Evolutionary conservation across 768 basidiomycete genomes (phyloP).

Genomic region (Cystofilobasidium bisporidii): DNA sequence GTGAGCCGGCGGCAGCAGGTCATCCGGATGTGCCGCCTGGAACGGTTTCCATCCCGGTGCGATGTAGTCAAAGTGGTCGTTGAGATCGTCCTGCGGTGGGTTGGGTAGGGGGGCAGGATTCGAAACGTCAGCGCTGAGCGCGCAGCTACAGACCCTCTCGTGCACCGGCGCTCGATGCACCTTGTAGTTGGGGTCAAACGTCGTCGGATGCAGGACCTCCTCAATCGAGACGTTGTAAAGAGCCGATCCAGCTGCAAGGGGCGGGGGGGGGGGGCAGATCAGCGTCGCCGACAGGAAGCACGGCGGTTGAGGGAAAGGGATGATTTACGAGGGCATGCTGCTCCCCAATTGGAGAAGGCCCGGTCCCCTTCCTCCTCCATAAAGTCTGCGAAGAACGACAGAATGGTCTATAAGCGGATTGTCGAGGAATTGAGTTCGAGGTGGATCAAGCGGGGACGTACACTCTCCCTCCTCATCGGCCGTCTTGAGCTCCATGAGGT

Average conservation of each 20-base stretch:
- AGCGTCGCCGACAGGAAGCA: background rate
- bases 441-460: conserved; percentile 30
- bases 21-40: background rate
- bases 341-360: conserved; percentile 26
- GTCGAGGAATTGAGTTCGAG: too few species aligned
- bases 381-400: background rate
- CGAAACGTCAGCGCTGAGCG: too few species aligned
- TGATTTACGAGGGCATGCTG: conserved; percentile 19
- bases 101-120: too few species aligned
- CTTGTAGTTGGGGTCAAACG: background rate
- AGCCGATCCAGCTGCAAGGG: background rate
- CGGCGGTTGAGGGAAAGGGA: background rate
- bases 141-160: too few species aligned
- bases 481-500: conserved; percentile 33
- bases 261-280: background rate
- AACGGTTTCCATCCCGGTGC: conserved; percentile 3
- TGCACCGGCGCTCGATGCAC: too few species aligned
- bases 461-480: conserved; percentile 35
- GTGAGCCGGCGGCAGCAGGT: background rate
- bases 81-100: conserved; percentile 2
- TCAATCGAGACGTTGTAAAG: conserved; percentile 7
- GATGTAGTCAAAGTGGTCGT: conserved; percentile 1
- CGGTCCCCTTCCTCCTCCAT: conserved; percentile 27
- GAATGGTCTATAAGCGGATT: too few species aligned
- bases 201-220: background rate